Percentiles rank a stretch among this genome's conserved stretches.
Conservation (phyloP, 2,329 filamentous ascomycete species). For the Aspergillus fructus region DNA sequence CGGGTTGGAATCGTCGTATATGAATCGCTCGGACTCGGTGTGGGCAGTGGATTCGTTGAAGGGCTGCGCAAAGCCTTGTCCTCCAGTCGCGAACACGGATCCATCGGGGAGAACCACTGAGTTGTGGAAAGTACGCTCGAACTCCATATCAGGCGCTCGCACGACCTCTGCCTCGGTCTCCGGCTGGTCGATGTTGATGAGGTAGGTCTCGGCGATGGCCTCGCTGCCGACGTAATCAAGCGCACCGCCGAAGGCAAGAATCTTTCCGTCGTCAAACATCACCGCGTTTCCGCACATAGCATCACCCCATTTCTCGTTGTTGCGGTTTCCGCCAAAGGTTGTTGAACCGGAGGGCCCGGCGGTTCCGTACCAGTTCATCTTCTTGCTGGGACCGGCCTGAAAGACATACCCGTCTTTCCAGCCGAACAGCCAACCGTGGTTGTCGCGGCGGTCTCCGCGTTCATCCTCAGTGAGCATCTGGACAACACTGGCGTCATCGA, state of each 20-base stretch:
- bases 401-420: constrained; percentile 33
- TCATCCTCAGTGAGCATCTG: constrained; percentile 54
- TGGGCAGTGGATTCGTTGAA: constrained; percentile 49
- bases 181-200: constrained; percentile 49
- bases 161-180: constrained; percentile 1
- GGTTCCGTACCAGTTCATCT: constrained; percentile 59
- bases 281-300: constrained; percentile 15
- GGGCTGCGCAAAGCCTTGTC: constrained; percentile 43
- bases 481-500: constrained; percentile 45
- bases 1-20: no score
- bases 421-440: constrained; percentile 18
- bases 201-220: constrained; percentile 47
- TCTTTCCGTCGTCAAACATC: constrained; percentile 35
- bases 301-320: not conserved
- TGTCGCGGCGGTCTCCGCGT: constrained; percentile 44
- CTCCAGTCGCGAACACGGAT: constrained; percentile 48
- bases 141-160: constrained; percentile 38
- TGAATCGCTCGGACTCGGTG: constrained; percentile 41
- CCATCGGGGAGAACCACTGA: constrained; percentile 52
- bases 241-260: constrained; percentile 13
- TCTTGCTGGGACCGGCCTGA: constrained; percentile 55
- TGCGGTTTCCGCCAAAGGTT: no score
- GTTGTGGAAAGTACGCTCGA: constrained; percentile 47
- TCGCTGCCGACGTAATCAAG: constrained; percentile 25
- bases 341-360: constrained; percentile 21